A percentile compares a stretch with the other conserved stretches of the same genome.
phyloP scores from a whole-genome alignment of 2,329 filamentous ascomycete species.

The Emergomyces pasteurianus region DNA sequence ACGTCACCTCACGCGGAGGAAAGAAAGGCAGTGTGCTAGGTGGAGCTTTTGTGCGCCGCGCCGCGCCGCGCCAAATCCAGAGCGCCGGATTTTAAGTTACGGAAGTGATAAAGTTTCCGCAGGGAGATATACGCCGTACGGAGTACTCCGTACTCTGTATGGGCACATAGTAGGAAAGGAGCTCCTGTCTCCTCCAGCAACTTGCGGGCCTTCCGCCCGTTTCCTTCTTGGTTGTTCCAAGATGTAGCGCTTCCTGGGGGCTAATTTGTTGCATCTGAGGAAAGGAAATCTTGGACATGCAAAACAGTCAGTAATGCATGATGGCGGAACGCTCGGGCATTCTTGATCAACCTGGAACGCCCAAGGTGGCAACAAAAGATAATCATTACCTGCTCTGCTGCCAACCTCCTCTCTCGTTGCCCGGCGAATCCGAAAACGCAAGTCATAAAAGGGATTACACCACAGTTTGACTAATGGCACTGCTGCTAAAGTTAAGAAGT shows the following conservation, averaged over 20 bases:
- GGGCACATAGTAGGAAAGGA: too few relatives aligned
- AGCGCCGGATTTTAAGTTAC: not conserved
- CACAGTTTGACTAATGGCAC: too few relatives aligned
- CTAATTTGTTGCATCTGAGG: not conserved
- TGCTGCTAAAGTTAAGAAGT: too few relatives aligned
- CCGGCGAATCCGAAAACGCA: not conserved
- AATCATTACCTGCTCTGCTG: not conserved
- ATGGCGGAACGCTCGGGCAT: not conserved
- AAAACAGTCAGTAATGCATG: not conserved
- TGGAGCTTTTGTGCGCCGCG: not conserved
- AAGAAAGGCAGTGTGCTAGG: not conserved
- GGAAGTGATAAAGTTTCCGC: not conserved
- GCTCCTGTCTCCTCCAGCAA: too few relatives aligned
- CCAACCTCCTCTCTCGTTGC: not conserved
- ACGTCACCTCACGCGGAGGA: not conserved
- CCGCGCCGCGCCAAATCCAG: not conserved
- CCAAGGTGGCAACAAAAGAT: not conserved
- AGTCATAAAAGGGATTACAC: not conserved
- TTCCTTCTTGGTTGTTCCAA: not conserved
- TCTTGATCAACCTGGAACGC: not conserved
- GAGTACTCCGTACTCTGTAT: too few relatives aligned
- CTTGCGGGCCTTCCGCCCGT: too few relatives aligned
- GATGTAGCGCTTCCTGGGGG: not conserved
- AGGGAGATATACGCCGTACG: too few relatives aligned
- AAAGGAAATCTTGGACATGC: not conserved